A percentile compares a stretch with the other conserved stretches of the same genome.
phyloP scores from a whole-genome alignment of 306 rosid genomes.

The Carpinus fangiana region DNA sequence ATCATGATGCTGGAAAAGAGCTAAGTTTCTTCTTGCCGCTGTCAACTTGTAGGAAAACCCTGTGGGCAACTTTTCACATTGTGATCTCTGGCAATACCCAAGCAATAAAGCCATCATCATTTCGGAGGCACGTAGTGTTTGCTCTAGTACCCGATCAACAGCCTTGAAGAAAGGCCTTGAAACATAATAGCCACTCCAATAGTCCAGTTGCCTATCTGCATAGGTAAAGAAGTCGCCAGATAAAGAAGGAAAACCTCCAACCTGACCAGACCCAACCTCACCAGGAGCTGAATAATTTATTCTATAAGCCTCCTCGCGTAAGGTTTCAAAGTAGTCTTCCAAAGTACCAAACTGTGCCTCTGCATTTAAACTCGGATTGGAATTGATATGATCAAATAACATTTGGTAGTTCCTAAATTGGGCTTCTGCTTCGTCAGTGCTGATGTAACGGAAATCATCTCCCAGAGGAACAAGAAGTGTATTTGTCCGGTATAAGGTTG shows the following conservation, averaged over 20 bases:
- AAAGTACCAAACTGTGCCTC: constrained; percentile 90
- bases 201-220: constrained; percentile 91
- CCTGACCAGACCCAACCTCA: constrained; percentile 74
- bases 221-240: constrained; percentile 97
- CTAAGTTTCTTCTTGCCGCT: constrained; percentile 96
- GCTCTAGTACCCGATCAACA: constrained; percentile 95
- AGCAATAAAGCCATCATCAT: constrained; percentile 82
- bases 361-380: constrained; percentile 75
- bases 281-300: constrained; percentile 71
- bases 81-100: constrained; percentile 72
- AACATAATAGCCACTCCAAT: constrained; percentile 99
- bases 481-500: constrained; percentile 86
- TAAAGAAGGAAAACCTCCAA: constrained; percentile 93
- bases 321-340: constrained; percentile 80
- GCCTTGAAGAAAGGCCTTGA: constrained; percentile 98
- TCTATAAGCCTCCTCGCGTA: constrained; percentile 87
- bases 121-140: constrained; percentile 86
- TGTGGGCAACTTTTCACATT: constrained; percentile 76
- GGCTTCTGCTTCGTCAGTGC: constrained; percentile 81
- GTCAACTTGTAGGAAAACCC: constrained; percentile 89
- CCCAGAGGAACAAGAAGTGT: constrained; percentile 97
- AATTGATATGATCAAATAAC: constrained; percentile 87
- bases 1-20: constrained; percentile 99
- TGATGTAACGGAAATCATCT: constrained; percentile 93
- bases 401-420: constrained; percentile 88